Evolutionary conservation across 495 filamentous ascomycete species (phyloP), one percentile per base, ranked within the genome.

Genomic region (Trichoderma asperelloides): DNA sequence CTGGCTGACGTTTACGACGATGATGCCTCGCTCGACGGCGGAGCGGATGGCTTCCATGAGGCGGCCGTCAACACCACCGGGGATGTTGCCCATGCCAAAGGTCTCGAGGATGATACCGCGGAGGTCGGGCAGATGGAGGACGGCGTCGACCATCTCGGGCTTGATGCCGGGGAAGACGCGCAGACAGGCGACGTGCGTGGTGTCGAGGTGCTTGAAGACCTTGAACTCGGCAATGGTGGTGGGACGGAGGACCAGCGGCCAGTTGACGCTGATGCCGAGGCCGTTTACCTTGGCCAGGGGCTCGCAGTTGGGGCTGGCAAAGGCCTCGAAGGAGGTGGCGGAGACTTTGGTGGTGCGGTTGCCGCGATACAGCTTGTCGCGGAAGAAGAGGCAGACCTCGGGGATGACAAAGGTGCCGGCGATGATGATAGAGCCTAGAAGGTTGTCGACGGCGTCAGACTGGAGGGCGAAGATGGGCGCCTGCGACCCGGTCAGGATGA

Each of bases 341-440:
- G 93, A 93, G 41, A 94, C 85, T 77, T 98, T 98, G 67, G 91
- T 96, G 2, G 88, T 84, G 57, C 95, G 84, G 74, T 97, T 97
- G 16, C 93, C 95, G 16, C 95, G 87, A 76, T 90, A 96, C n/a
- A 98, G 84, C 63, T 84, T 90, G 78, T 96, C 89, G 76, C 95
- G 91, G 82, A 98, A 98, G 80, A 96, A 97, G 60, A 98, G 82
- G 74, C 92, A 94, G 39, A 98, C 93, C 74, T 98, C 95, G 0
- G 95, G 93, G 69, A 98, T 93, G 80, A 92, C 91, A 77, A 97
- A 98, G 66, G 96, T 95, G 62, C 93, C 94, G 8, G 95, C 95
- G 68, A 98, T 91, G 73, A 97, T 93, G 66, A 98, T 81, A 25
- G 92, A 92, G 33, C 91, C 91, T 13, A 98, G 88, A 16, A 98